Evolutionary conservation across 2,329 filamentous ascomycete species (phyloP).

Genomic region (Fusarium secorum): DNA sequence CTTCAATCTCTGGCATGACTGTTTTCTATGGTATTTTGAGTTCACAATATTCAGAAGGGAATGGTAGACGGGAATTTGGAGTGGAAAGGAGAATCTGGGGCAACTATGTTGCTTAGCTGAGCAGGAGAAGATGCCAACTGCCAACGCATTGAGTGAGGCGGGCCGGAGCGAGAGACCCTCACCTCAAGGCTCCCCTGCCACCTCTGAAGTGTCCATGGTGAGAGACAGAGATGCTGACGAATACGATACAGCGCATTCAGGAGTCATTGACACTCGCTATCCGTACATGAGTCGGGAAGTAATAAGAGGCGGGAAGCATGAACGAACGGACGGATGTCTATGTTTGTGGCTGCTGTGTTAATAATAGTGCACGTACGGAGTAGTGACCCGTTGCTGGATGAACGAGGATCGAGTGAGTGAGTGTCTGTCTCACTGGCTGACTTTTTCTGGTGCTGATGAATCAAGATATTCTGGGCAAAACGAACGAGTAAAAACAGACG

Average conservation of each 20-base stretch:
- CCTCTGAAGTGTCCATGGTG: constrained; percentile 9
- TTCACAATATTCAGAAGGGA: not conserved
- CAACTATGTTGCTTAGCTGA: constrained; percentile 5
- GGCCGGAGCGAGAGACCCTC: constrained; percentile 27
- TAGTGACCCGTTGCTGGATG: constrained; percentile 25
- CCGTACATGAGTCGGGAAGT: not conserved
- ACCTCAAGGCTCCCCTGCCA: constrained; percentile 28
- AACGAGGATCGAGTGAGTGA: constrained; percentile 11
- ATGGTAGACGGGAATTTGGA: not conserved
- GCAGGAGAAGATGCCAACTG: constrained; percentile 5
- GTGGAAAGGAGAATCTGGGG: not conserved
- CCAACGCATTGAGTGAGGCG: constrained; percentile 27
- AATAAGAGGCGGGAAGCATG: not conserved
- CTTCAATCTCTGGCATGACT: constrained; percentile 22
- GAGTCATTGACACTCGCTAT: not conserved
- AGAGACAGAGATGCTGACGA: constrained; percentile 21
- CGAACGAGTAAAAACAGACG: constrained; percentile 15
- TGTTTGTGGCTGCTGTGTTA: constrained; percentile 25
- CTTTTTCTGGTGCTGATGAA: constrained; percentile 20
- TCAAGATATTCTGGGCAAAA: constrained; percentile 14
- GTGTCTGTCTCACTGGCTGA: not conserved
- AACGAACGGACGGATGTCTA: not conserved
- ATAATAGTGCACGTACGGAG: constrained; percentile 2
- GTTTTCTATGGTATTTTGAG: constrained; percentile 3
- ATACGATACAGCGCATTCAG: constrained; percentile 14